Percentiles rank a stretch among this genome's conserved stretches.
Evolutionary conservation across 75 land plant species (phyloP).

Genomic region (Gnetum montanum): DNA sequence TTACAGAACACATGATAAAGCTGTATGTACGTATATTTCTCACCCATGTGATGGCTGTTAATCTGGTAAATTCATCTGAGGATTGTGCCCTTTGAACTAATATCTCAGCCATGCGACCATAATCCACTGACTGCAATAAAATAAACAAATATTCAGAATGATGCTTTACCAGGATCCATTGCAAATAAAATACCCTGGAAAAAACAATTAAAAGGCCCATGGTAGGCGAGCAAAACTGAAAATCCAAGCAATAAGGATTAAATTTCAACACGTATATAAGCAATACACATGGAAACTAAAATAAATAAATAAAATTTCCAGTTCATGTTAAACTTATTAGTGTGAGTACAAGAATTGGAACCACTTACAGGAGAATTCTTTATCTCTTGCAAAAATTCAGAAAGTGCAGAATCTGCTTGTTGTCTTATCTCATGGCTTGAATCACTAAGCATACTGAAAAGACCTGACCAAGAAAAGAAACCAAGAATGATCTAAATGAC

Average conservation of each 20-base stretch:
- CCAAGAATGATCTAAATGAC: neutral
- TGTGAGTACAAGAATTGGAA: too few relatives aligned
- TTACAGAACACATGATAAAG: too few relatives aligned
- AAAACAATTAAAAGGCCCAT: neutral
- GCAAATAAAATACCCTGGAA: slow-evolving; percentile 1
- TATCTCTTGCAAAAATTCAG: slow-evolving; percentile 96
- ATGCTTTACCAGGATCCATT: slow-evolving; percentile 6
- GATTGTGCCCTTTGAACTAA: slow-evolving; percentile 86
- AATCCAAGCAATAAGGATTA: neutral
- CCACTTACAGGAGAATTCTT: slow-evolving; percentile 97
- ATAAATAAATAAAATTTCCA: too few relatives aligned
- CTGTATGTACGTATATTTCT: too few relatives aligned
- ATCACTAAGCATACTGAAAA: slow-evolving; percentile 98
- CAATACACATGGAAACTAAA: too few relatives aligned
- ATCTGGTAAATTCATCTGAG: slow-evolving; percentile 88
- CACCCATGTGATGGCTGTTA: slow-evolving; percentile 98
- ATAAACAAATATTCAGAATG: slow-evolving; percentile 23
- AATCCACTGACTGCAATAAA: slow-evolving; percentile 93
- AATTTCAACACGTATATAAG: too few relatives aligned
- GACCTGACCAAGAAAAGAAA: slow-evolving; percentile 38
- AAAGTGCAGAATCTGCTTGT: slow-evolving; percentile 98
- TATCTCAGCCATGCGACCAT: slow-evolving; percentile 99
- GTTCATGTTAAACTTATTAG: neutral
- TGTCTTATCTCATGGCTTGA: slow-evolving; percentile 95
- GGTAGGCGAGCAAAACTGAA: neutral